Base-by-base conservation (phyloP, 169 alveolate genomes). In the Hepatocystis sp. region DNA sequence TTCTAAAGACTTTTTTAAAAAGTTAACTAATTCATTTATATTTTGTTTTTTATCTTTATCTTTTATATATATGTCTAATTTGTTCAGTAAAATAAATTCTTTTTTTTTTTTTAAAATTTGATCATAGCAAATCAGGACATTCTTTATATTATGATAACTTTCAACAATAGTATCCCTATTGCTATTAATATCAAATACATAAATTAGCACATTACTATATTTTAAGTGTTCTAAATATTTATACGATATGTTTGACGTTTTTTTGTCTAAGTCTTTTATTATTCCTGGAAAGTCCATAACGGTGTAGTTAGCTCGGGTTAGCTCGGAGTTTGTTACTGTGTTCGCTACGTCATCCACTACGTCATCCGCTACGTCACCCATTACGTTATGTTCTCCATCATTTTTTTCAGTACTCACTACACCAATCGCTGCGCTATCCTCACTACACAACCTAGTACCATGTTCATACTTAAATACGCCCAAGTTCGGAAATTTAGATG, bases 51-150 rank as follows among this genome's bases (percentile, higher is more conserved):
- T 64, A 17, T 51, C n/a, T n/a, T n/a, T n/a, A n/a, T n/a, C n/a
- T n/a, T n/a, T n/a, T n/a, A n/a, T 28, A 36, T 58, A 84, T 27
- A 88, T 27, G 53, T 92, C 94, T 8, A 68, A 44, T 66, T 92
- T 92, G 67, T 90, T 90, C 3, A 91, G 55, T 25, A 84, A 67
- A n/a, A 85, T 66, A 8, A 86, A 40, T 51, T 51, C 88, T 27
- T 58, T 76, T 44, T 58, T 76, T 34, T 34, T 23, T 23, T 42
- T 46, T 42, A 76, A 76, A 44, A 8, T 56, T 11, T 13, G n/a
- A 34, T 76, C 78, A 58, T 58, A 76, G 23, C 58, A 63, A 49
- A 76, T 76, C 36, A 76, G 34, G 23, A 76, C 88, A 15, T 58
- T 52, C 27, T 76, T 76, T 76, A 76, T 76, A 25, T 76, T 76